Conservation (phyloP, 495 filamentous ascomycete species). For the Penicillium odoratum region DNA sequence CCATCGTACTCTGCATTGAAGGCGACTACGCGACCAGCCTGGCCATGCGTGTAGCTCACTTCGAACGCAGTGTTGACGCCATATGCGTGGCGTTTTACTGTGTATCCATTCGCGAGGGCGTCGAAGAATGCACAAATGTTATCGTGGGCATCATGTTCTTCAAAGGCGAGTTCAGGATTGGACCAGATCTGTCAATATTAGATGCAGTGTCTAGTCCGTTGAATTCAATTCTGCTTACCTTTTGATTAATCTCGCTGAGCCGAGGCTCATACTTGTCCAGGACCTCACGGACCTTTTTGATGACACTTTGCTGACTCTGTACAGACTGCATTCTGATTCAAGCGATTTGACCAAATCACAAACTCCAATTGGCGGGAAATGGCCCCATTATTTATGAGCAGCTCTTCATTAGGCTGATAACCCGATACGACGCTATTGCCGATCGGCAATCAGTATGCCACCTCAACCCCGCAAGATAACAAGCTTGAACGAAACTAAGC, state of each 20-base stretch:
- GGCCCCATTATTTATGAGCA: not conserved
- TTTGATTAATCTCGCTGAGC: constrained; percentile 45
- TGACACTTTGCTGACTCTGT: constrained; percentile 20
- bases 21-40: constrained; percentile 17
- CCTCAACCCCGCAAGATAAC: constrained; percentile 12
- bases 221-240: constrained; percentile 27
- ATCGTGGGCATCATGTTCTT: constrained; percentile 54
- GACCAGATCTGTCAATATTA: constrained; percentile 37
- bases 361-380: not conserved
- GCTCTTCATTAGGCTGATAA: not conserved
- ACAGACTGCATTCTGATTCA: constrained; percentile 12
- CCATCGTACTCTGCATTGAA: constrained; percentile 62
- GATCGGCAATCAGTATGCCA: constrained; percentile 7
- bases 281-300: constrained; percentile 27
- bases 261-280: constrained; percentile 31
- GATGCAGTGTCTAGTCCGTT: not conserved
- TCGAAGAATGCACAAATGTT: constrained; percentile 48
- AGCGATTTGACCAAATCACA: not conserved
- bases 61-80: constrained; percentile 57
- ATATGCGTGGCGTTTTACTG: constrained; percentile 44
- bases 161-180: constrained; percentile 54
- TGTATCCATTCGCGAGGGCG: constrained; percentile 25
- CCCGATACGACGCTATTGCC: constrained; percentile 13
- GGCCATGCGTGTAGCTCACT: constrained; percentile 46
- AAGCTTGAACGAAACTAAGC: not conserved